Base-by-base conservation (phyloP, 768 basidiomycete species). In the Trametes elegans region DNA sequence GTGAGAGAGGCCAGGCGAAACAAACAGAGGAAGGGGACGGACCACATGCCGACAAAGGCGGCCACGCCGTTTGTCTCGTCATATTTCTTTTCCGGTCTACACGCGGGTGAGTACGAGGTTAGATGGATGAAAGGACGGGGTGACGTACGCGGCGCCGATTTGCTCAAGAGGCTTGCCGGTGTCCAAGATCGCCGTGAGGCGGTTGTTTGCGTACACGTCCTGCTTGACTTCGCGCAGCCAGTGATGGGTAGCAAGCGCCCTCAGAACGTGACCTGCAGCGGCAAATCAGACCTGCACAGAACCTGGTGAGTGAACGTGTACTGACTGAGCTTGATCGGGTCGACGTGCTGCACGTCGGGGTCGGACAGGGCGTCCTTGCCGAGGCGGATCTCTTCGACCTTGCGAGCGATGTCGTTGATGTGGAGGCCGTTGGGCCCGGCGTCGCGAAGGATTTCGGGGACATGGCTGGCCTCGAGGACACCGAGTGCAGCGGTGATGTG, bases 401-500 rank as follows among this genome's bases (percentile, higher is more conserved):
- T 62, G 18, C 49, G 53, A 28, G 72, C 69, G 41, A 73, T 64
- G 24, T 71, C 69, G 23, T 75, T 64, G 26, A 80, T 79, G 61
- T 81, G 81, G 49, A 82, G 61, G 7, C 79, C 79, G 16, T 64
- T 57, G 0, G 79, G 73, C 1, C 85, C 87, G 11, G 83, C 81
- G 53, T 83, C 85, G 16, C 84, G 79, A 1, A 91, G 72, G n/a
- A 90, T 80, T 63, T 91, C 88, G 5, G 79, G 77, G 29, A 81
- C 76, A 62, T 90, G 84, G 2, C 85, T 79, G 3, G 85, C 83
- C 65, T 90, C 88, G 16, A 90, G 68, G 28, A 90, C 73, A n/a
- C 87, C 81, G 69, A 90, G 74, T 64, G 85, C 88, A 4, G 85
- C 81, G 0, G 88, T 85, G 18, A 90, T 72, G 63, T 88, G 84